A percentile compares a stretch with the other conserved stretches of the same genome.
Conservation (phyloP, 1,139 yeast species). For the Candida sojae region DNA sequence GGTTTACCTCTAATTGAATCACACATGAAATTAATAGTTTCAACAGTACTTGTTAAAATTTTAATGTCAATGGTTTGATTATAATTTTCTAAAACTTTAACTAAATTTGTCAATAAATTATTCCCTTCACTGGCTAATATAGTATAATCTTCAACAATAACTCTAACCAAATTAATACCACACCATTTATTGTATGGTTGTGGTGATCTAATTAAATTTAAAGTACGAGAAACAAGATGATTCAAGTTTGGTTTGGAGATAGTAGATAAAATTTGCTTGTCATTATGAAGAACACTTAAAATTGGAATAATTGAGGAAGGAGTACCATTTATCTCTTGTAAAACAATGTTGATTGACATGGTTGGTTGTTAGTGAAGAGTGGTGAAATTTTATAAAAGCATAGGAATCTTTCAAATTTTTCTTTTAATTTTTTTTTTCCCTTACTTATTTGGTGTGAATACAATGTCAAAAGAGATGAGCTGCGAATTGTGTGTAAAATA, state of each 20-base stretch:
- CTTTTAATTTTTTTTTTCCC: background rate
- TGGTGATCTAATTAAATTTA: constrained; percentile 55
- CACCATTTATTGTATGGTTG: constrained; percentile 58
- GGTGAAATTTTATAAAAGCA: background rate
- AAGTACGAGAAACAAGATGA: constrained; percentile 56
- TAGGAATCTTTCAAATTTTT: background rate
- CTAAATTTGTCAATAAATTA: constrained; percentile 53
- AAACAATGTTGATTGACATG: constrained; percentile 33
- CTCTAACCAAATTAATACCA: constrained; percentile 57
- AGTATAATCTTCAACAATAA: constrained; percentile 52
- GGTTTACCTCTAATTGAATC: constrained; percentile 74
- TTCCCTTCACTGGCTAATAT: constrained; percentile 62
- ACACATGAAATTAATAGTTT: constrained; percentile 51
- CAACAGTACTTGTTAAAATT: constrained; percentile 50
- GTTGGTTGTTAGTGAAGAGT: constrained; percentile 8
- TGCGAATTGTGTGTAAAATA: background rate
- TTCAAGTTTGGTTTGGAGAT: constrained; percentile 55
- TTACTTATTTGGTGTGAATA: no score
- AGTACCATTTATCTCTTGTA: constrained; percentile 35
- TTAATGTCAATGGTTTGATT: constrained; percentile 41
- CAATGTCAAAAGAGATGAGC: background rate
- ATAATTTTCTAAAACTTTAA: constrained; percentile 57
- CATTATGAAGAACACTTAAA: constrained; percentile 29
- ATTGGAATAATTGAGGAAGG: constrained; percentile 40
- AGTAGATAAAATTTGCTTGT: constrained; percentile 32